A percentile compares a stretch with the other conserved stretches of the same genome.
phyloP scores from a whole-genome alignment of 2,329 filamentous ascomycete species.

The Colletotrichum caudatum region DNA sequence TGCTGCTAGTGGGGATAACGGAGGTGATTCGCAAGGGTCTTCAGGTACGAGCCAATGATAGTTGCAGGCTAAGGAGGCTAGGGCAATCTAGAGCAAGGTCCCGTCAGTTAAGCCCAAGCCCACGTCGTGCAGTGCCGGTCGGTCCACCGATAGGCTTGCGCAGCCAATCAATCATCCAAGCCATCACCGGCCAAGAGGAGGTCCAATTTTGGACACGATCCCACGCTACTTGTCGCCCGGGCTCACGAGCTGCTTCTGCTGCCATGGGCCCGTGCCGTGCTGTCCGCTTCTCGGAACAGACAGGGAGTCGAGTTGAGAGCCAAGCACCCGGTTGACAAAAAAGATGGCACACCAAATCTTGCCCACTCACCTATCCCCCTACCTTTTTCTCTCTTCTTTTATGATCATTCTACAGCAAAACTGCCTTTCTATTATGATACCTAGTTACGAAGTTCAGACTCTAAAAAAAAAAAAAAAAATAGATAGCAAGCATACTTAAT shows the following conservation, averaged over 20 bases:
- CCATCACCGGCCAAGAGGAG: background rate
- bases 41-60: constrained; percentile 40
- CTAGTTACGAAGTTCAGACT: no score
- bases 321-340: no score
- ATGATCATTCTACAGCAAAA: no score
- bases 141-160: constrained; percentile 25
- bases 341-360: no score
- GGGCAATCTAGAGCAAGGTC: constrained; percentile 18
- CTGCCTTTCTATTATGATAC: no score
- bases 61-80: constrained; percentile 28
- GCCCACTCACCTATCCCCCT: no score
- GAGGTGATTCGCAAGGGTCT: constrained; percentile 37
- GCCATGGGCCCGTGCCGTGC: constrained; percentile 10
- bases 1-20: constrained; percentile 35
- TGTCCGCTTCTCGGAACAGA: background rate
- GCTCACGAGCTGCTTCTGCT: constrained; percentile 22
- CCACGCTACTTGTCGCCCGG: constrained; percentile 21
- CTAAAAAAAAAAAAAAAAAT: no score
- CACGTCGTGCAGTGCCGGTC: constrained; percentile 30
- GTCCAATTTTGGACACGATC: constrained; percentile 38
- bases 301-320: background rate
- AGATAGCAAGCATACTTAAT: no score
- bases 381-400: no score
- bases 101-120: constrained; percentile 25
- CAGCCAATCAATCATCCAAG: constrained; percentile 31